Base-by-base conservation (phyloP, 257 asterid genomes). In the Handroanthus guayacan region DNA sequence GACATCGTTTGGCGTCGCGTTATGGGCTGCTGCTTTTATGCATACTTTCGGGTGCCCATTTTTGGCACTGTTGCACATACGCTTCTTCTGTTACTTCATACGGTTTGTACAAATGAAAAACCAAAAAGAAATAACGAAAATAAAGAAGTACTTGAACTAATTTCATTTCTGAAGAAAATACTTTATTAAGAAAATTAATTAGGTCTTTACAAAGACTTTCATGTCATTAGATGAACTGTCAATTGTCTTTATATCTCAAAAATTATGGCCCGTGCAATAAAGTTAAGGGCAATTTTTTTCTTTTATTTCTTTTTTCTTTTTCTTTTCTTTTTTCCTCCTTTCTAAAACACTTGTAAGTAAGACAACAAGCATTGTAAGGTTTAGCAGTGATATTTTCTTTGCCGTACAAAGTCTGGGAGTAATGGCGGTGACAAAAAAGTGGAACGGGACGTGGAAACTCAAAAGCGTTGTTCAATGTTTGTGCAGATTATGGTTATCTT, bases 21-120 rank as follows among this genome's bases (percentile, higher is more conserved):
- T 61, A 61, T 61, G 45, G 67, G 67, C 9, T n/a, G 10, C 75
- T 64, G 57, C 50, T 70, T 70, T 17, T 44, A 10, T 38, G 62
- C 69, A 38, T 63, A 38, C n/a, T 63, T 63, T 63, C 4, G 51
- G 69, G 69, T 38, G 14, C 48, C 69, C 18, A 38, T 37, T 62
- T 62, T 62, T 62, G 69, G 48, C 69, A 62, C 69, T 62, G 50
- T 37, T 37, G 6, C 6, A 39, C 6, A 38, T 39, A 39, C 44
- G 6, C 44, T 39, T 39, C 44, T 39, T 39, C 3, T 39, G 44
- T 39, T 39, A 39, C 44, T 39, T 39, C 6, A 39, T 7, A 0
- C 44, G 3, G 2, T 39, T 39, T 39, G 51, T 6, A 45, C 10
- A 10, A 45, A 45, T 6, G 9, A 45, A 5, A 45, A 45, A 10